Conservation (phyloP, 108 stramenopile genomes). For the Nitzschia sp. region DNA sequence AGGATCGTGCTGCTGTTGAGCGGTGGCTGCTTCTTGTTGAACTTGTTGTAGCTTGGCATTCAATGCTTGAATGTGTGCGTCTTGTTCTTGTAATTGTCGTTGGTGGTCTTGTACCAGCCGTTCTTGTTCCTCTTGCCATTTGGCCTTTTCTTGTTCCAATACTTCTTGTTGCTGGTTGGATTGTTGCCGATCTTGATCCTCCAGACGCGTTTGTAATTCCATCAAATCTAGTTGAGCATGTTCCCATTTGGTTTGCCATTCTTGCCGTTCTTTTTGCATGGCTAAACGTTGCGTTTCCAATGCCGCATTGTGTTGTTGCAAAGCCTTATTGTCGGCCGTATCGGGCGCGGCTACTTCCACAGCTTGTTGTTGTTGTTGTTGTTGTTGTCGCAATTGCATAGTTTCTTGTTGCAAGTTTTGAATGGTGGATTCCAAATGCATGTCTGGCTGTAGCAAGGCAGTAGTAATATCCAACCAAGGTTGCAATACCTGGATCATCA, state of each 20-base stretch:
- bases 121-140: not conserved
- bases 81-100: not conserved
- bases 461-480: not conserved
- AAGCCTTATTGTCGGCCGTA: not conserved
- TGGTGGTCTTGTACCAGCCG: not conserved
- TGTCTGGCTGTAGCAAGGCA: not conserved
- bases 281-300: not conserved
- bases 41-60: slow-evolving; percentile 8
- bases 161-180: not conserved
- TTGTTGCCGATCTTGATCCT: not conserved
- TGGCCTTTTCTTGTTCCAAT: slow-evolving; percentile 2
- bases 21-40: not conserved
- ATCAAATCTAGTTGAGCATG: not conserved
- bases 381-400: not conserved
- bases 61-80: not conserved
- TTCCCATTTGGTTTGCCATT: not conserved
- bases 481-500: not conserved
- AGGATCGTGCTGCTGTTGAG: too few species aligned
- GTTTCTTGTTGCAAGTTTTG: not conserved
- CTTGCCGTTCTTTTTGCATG: not conserved
- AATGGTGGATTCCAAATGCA: not conserved
- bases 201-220: not conserved
- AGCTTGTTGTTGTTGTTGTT: not conserved
- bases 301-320: not conserved
- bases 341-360: not conserved